Evolutionary conservation across 2,329 filamentous ascomycete genomes (phyloP).

Genomic region (Pyricularia sp.): DNA sequence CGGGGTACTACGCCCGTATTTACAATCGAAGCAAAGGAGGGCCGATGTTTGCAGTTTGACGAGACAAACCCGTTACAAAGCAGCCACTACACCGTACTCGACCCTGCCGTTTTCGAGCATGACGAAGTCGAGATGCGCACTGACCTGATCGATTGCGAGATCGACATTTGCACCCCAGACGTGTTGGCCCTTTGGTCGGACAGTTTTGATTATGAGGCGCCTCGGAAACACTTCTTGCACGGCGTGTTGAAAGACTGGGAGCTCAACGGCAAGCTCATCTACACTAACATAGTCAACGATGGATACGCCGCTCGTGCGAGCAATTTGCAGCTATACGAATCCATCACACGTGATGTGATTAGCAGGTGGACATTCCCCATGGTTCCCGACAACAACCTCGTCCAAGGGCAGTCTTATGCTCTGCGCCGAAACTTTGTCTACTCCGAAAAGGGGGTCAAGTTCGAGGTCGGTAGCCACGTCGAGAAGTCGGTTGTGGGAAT

Average conservation of each 20-base stretch:
- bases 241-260: conserved; percentile 95
- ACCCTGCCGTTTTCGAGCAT: conserved; percentile 63
- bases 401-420: conserved; percentile 64
- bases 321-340: conserved; percentile 80
- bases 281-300: conserved; percentile 71
- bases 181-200: conserved; percentile 92
- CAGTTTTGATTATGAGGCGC: conserved; percentile 75
- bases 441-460: conserved; percentile 62
- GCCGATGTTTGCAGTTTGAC: conserved; percentile 85
- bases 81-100: conserved; percentile 56
- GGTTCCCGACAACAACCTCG: conserved; percentile 76
- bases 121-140: conserved; percentile 68
- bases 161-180: conserved; percentile 95
- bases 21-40: conserved; percentile 66
- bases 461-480: conserved; percentile 60
- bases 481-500: conserved; percentile 63
- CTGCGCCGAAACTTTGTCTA: conserved; percentile 46
- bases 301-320: conserved; percentile 78
- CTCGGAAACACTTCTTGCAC: conserved; percentile 61
- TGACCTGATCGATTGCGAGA: conserved; percentile 84
- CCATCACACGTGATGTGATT: conserved; percentile 76
- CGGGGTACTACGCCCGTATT: conserved; percentile 70
- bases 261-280: conserved; percentile 91
- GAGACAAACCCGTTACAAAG: conserved; percentile 62
- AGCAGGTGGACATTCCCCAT: conserved; percentile 80